These are phyloP conservation scores for Phlegmacium glaucopus DNA, from an alignment of 768 basidiomycete species.

Conservation along the genomic window DNA sequence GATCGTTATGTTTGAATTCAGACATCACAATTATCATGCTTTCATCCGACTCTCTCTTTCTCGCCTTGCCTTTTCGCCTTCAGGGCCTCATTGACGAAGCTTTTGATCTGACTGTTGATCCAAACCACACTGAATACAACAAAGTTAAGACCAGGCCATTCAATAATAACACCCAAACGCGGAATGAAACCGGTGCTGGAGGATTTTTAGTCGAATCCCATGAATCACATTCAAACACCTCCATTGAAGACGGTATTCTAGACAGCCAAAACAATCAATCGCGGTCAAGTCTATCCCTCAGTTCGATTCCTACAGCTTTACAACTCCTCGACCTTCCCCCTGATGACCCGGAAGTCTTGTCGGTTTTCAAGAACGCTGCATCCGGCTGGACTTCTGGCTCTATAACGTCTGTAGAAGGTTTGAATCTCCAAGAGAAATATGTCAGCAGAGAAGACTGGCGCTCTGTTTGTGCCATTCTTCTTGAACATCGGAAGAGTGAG, in stretches of 20 bases:
- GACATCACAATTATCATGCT: background rate
- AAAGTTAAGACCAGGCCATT: conserved; percentile 18
- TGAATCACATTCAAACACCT: background rate
- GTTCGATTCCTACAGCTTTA: conserved; percentile 59
- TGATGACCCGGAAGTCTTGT: conserved; percentile 70
- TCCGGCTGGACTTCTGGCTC: conserved; percentile 56
- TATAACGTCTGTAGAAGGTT: conserved; percentile 10
- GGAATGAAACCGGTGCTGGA: conserved; percentile 12
- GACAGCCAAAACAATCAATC: too few relatives aligned
- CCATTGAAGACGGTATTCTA: too few relatives aligned
- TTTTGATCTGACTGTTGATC: conserved; percentile 33
- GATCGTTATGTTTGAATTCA: too few relatives aligned
- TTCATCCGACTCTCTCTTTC: conserved; percentile 27
- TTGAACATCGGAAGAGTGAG: conserved; percentile 38
- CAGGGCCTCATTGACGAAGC: conserved; percentile 50
- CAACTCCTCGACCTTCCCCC: conserved; percentile 60
- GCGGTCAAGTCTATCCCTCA: conserved; percentile 41
- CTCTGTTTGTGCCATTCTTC: conserved; percentile 72
- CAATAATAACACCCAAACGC: background rate
- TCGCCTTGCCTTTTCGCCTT: conserved; percentile 36
- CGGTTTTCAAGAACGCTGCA: conserved; percentile 73
- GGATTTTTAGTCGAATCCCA: conserved; percentile 29
- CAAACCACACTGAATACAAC: conserved; percentile 1
- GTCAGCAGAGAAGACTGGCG: conserved; percentile 75
- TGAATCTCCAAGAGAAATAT: conserved; percentile 22